Conservation (phyloP, 2,329 filamentous ascomycete genomes). For the Huntiella omanensis region DNA sequence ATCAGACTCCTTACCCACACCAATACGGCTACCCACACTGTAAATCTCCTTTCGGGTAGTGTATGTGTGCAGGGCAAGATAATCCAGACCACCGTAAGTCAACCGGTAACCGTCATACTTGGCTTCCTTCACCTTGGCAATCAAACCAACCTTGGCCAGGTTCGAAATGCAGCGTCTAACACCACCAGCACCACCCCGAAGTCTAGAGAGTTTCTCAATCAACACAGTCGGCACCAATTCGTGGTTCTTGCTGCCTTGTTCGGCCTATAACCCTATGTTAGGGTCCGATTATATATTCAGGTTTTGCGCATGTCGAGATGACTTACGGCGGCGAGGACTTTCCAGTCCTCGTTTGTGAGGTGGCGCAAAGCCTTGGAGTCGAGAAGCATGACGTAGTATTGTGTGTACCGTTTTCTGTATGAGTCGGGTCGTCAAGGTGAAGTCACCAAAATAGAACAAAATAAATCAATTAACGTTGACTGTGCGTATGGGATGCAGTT, state of each 20-base stretch:
- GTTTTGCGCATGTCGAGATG: slow-evolving; percentile 3
- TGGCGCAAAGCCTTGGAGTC: slow-evolving; percentile 89
- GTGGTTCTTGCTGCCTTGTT: slow-evolving; percentile 88
- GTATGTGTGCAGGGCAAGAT: slow-evolving; percentile 84
- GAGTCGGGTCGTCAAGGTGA: not conserved
- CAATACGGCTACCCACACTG: slow-evolving; percentile 84
- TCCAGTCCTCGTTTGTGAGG: slow-evolving; percentile 83
- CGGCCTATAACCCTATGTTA: slow-evolving; percentile 40
- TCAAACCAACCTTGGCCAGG: slow-evolving; percentile 79
- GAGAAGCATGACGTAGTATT: slow-evolving; percentile 55
- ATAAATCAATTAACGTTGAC: not conserved
- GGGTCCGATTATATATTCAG: slow-evolving; percentile 1
- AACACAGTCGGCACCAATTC: slow-evolving; percentile 84
- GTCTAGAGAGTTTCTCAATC: slow-evolving; percentile 66
- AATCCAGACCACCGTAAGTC: slow-evolving; percentile 92
- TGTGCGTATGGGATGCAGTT: slow-evolving; percentile 1
- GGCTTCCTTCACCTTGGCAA: slow-evolving; percentile 83
- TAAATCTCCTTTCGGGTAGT: slow-evolving; percentile 65
- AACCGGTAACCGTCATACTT: slow-evolving; percentile 95
- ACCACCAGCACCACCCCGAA: slow-evolving; percentile 58
- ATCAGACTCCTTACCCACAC: slow-evolving; percentile 93
- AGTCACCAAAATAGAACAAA: not conserved
- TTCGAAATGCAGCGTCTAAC: slow-evolving; percentile 77
- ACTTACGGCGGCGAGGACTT: slow-evolving; percentile 74
- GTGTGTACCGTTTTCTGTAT: not conserved